Evolutionary conservation across 768 basidiomycete species (phyloP).

Genomic region (Suillus subalutaceus): DNA sequence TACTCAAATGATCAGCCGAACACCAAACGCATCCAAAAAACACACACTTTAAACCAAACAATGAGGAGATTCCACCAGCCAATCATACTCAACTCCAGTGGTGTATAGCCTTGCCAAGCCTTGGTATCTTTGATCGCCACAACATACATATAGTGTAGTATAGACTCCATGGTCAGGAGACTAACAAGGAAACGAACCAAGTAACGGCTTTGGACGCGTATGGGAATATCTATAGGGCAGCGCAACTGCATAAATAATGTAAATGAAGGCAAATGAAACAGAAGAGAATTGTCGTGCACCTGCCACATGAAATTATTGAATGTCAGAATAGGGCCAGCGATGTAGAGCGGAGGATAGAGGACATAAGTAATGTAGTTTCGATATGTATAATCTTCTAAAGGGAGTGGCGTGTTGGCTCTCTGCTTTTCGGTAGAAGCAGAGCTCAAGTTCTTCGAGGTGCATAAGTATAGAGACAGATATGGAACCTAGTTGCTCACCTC

Average conservation of each 20-base stretch:
- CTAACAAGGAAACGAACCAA: conserved; percentile 69
- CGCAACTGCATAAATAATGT: conserved; percentile 49
- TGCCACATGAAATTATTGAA: conserved; percentile 97
- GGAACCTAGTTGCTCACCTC: conserved; percentile 42
- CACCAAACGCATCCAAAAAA: not conserved
- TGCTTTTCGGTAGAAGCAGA: conserved; percentile 55
- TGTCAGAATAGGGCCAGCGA: conserved; percentile 94
- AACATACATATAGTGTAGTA: conserved; percentile 94
- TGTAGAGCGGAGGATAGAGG: conserved; percentile 93
- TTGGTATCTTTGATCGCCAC: conserved; percentile 92
- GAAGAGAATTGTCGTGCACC: conserved; percentile 45
- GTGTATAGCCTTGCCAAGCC: conserved; percentile 79
- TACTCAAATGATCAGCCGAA: conserved; percentile 32
- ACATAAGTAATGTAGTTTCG: conserved; percentile 79
- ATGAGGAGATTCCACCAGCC: conserved; percentile 97
- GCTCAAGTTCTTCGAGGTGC: conserved; percentile 26
- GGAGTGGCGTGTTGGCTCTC: conserved; percentile 58
- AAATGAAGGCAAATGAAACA: conserved; percentile 3
- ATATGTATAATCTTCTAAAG: conserved; percentile 63
- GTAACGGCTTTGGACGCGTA: conserved; percentile 53
- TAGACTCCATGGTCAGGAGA: conserved; percentile 84
- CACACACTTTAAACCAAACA: conserved; percentile 90
- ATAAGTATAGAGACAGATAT: conserved; percentile 12
- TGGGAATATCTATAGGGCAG: conserved; percentile 52
- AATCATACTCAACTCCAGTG: conserved; percentile 85